phyloP scores from a whole-genome alignment of 331 rosid species.

The Dryas integrifolia region DNA sequence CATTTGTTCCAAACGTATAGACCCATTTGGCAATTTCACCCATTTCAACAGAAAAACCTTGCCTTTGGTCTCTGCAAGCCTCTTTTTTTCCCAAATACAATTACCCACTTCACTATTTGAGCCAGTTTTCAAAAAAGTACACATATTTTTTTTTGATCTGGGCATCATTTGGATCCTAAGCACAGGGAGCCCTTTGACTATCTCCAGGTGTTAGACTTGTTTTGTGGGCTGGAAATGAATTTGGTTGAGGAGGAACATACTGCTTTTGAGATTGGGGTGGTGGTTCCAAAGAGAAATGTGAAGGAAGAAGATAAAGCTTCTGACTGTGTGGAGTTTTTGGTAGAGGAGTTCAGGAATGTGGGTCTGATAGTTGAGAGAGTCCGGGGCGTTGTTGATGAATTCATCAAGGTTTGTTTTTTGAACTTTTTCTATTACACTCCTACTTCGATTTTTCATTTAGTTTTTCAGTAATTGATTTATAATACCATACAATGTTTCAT shows the following conservation, averaged over 20 bases:
- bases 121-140: slow-evolving; percentile 22
- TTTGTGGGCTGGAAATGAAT: slow-evolving; percentile 43
- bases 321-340: slow-evolving; percentile 56
- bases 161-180: slow-evolving; percentile 9
- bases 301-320: slow-evolving; percentile 36
- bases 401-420: slow-evolving; percentile 63
- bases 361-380: slow-evolving; percentile 74
- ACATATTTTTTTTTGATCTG: slow-evolving; percentile 28
- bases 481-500: not conserved
- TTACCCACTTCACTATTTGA: slow-evolving; percentile 12
- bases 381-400: slow-evolving; percentile 79
- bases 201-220: not conserved
- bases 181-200: not conserved
- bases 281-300: slow-evolving; percentile 57
- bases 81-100: not conserved
- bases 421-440: not conserved
- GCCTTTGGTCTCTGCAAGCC: not conserved
- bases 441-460: not conserved
- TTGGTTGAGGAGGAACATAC: slow-evolving; percentile 41
- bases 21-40: slow-evolving; percentile 16
- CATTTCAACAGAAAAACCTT: not conserved
- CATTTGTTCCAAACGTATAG: slow-evolving; percentile 2
- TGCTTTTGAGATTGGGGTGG: slow-evolving; percentile 80
- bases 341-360: slow-evolving; percentile 51
- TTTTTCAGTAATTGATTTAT: not conserved